Conservation (phyloP, 495 filamentous ascomycete species). For the Cercophora newfieldiana region DNA sequence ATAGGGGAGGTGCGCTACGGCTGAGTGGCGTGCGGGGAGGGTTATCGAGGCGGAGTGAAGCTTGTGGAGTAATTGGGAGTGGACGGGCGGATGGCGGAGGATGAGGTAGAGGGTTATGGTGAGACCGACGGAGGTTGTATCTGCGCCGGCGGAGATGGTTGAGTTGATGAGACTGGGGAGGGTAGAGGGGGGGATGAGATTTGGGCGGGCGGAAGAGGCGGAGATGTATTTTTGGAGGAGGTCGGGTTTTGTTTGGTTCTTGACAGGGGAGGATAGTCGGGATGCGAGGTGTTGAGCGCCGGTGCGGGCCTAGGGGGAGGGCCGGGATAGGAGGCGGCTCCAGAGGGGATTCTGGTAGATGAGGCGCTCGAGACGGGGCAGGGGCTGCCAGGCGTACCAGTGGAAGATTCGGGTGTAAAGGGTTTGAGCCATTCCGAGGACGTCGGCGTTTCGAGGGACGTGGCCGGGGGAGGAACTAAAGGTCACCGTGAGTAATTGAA, state of each 20-base stretch:
- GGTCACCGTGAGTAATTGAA: constrained; percentile 29
- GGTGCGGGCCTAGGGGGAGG: constrained; percentile 20
- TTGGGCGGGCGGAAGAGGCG: constrained; percentile 27
- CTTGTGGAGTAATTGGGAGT: constrained; percentile 40
- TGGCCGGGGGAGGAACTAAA: constrained; percentile 30
- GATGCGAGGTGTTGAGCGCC: constrained; percentile 17
- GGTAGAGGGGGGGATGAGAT: constrained; percentile 34
- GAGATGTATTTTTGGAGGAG: constrained; percentile 29
- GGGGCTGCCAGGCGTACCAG: constrained; percentile 31
- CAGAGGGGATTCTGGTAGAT: constrained; percentile 31
- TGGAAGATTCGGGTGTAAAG: constrained; percentile 28
- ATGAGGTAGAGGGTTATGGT: constrained; percentile 53
- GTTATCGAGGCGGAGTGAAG: constrained; percentile 39
- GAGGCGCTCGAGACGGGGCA: constrained; percentile 29
- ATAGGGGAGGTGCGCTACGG: constrained; percentile 47
- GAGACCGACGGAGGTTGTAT: constrained; percentile 56
- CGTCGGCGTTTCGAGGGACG: constrained; percentile 26
- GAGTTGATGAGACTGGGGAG: constrained; percentile 41
- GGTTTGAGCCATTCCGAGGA: constrained; percentile 25
- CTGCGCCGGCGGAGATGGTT: constrained; percentile 56
- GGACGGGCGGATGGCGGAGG: constrained; percentile 43
- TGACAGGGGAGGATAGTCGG: constrained; percentile 18
- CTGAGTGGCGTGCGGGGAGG: constrained; percentile 20
- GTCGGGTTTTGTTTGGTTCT: constrained; percentile 2
- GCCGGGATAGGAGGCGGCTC: constrained; percentile 15